Percentiles rank a stretch among this genome's conserved stretches.
phyloP scores from a whole-genome alignment of 768 basidiomycete genomes.

The Panellus pusillus region DNA sequence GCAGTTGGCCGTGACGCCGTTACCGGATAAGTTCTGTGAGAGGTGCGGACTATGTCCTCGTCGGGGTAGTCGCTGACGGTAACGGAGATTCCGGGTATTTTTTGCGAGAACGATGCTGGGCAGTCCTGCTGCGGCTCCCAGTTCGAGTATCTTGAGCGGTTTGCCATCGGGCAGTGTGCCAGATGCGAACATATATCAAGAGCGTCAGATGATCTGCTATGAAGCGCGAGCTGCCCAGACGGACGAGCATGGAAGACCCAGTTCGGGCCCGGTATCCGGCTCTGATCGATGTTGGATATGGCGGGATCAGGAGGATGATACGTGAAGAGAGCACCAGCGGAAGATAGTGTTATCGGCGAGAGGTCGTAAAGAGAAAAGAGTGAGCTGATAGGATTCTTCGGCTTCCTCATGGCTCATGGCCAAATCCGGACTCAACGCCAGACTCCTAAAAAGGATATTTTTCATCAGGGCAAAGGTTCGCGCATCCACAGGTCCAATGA shows the following conservation, averaged over 20 bases:
- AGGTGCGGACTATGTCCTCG: conserved; percentile 57
- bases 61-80: conserved; percentile 75
- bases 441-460: not conserved
- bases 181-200: conserved; percentile 34
- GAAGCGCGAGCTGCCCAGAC: conserved; percentile 73
- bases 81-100: conserved; percentile 40
- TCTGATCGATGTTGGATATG: conserved; percentile 38
- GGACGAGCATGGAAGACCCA: conserved; percentile 80
- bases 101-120: conserved; percentile 70
- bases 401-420: conserved; percentile 33
- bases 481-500: too few species aligned
- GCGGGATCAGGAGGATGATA: conserved; percentile 34
- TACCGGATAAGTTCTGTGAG: conserved; percentile 53
- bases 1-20: conserved; percentile 49
- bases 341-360: conserved; percentile 58
- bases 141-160: conserved; percentile 51
- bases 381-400: conserved; percentile 71
- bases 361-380: conserved; percentile 63
- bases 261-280: conserved; percentile 67
- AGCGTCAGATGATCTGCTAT: conserved; percentile 63
- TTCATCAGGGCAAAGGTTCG: too few species aligned
- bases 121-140: conserved; percentile 75
- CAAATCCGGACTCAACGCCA: not conserved
- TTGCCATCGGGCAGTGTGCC: conserved; percentile 13
- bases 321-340: conserved; percentile 52